These are phyloP conservation scores for Ceratocystis huliohia DNA, from an alignment of 2,329 filamentous ascomycete genomes.

Conservation along the genomic window DNA sequence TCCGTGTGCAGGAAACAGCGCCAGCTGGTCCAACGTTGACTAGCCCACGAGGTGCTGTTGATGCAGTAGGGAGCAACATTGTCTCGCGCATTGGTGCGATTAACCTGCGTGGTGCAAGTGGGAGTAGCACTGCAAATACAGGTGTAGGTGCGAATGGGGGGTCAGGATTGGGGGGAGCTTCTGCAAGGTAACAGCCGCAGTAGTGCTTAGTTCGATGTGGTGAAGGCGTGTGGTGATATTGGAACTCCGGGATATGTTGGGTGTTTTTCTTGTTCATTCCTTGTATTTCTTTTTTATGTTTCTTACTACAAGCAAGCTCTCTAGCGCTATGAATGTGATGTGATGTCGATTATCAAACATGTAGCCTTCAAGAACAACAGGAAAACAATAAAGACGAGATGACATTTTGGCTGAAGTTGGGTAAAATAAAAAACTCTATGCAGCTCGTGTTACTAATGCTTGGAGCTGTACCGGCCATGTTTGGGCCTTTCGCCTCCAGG, in stretches of 20 bases:
- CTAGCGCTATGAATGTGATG: constrained; percentile 4
- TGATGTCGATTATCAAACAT: not conserved
- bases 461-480: not conserved
- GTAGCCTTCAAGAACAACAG: not conserved
- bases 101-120: constrained; percentile 45
- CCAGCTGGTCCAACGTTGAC: constrained; percentile 68
- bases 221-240: not conserved
- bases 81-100: constrained; percentile 76
- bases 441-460: not conserved
- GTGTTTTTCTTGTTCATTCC: not conserved
- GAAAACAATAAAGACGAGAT: not conserved
- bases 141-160: not conserved
- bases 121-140: constrained; percentile 14
- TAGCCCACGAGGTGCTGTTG: constrained; percentile 78
- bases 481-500: not conserved
- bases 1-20: constrained; percentile 76
- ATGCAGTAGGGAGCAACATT: constrained; percentile 82
- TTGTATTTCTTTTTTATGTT: constrained; percentile 1
- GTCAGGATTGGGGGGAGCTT: not conserved
- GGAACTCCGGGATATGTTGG: not conserved
- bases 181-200: not conserved
- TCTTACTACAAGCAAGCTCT: not conserved
- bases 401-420: too few species aligned
- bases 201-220: not conserved
- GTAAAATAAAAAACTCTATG: too few species aligned